Base-by-base conservation (phyloP, 176 grass and related monocot species). In the Zoysia pacifica region DNA sequence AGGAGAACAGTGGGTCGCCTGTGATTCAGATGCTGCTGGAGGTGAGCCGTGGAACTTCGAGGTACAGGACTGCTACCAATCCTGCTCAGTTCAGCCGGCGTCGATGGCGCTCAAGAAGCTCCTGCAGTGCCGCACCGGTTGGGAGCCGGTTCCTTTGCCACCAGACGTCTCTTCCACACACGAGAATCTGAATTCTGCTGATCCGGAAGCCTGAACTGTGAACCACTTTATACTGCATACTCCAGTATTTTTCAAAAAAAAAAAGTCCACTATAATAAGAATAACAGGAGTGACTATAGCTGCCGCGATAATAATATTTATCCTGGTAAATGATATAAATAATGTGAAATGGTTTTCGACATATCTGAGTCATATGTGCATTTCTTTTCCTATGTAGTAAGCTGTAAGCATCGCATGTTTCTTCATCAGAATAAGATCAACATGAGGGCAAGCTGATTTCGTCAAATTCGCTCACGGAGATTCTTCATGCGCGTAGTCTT, bases 71-170 rank as follows among this genome's bases (percentile, higher is more conserved):
- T 85, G 40, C 62, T 84, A 91, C 71, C 16, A 62, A 53, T 67
- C 58, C n/a, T 91, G 81, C 7, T 93, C 95, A 2, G 72, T 94
- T 11, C 86, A 93, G 58, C 90, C 92, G 2, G 84, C 88, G 79
- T 89, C 90, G 5, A 28, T 71, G 67, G 84, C 50, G 9, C 95
- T 94, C 40, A 86, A 78, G 86, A 52, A 87, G 90, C 65, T 87
- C 67, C 78, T 94, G 6, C 59, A 89, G 65, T 3, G 38, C 48
- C 74, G 52, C 69, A 56, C 92, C 5, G 90, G 95, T 28, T 98
- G 90, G 90, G 87, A 98, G 79, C 61, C 86, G 40, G 76, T 91
- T n/a, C 74, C 74, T 4, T 15, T 85, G 53, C 88, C 84, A 3
- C 59, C 69, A 52, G 90, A 91, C 1, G 47, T 83, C 6, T 75